Base-by-base conservation (phyloP, 2,329 filamentous ascomycete genomes). In the Scedosporium dehoogii region DNA sequence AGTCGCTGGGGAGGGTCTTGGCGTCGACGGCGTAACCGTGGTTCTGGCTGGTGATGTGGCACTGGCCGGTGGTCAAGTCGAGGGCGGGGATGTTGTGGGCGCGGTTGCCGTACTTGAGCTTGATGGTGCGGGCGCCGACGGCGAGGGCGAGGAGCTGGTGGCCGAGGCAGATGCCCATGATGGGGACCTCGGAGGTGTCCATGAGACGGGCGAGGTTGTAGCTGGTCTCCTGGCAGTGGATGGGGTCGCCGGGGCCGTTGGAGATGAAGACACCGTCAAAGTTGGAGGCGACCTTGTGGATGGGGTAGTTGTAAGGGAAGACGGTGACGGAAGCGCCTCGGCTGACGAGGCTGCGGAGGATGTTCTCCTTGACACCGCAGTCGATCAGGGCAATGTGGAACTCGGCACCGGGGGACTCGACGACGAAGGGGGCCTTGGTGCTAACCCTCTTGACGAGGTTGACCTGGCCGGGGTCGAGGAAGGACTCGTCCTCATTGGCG, bases 331-430 rank as follows among this genome's bases (percentile, higher is more conserved):
- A 92, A 61, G 92, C 91, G 65, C 94, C 94, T 66, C 94, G 92
- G 76, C 85, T 88, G 72, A 97, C 92, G 64, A 99, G 82, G 74
- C 90, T 96, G 72, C 94, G 91, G 64, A 99, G 87, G 70, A 99
- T 99, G 81, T 99, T 99, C 85, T 99, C 94, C 85, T 99, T 99
- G 69, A 97, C 94, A 81, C 94, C 94, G 72, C 94, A 99, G 78
- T 99, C 94, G 73, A 99, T 89, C 68, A 99, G 84, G 64, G 93
- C 94, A 69, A 99, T 86, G 78, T 99, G 94, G 74, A 91, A 88
- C 71, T 89, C 86, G 66, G 93, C 91, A 68, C 88, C 85, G 38
- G 87, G 85, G 60, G 92, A 92, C 74, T 90, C 89, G 67, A 97
- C 89, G 70, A 97, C 91, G 81, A 97, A 99, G 51, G 94, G 94